Evolutionary conservation across 208 protist genomes (phyloP).

Genomic region (Crithidia sp.): DNA sequence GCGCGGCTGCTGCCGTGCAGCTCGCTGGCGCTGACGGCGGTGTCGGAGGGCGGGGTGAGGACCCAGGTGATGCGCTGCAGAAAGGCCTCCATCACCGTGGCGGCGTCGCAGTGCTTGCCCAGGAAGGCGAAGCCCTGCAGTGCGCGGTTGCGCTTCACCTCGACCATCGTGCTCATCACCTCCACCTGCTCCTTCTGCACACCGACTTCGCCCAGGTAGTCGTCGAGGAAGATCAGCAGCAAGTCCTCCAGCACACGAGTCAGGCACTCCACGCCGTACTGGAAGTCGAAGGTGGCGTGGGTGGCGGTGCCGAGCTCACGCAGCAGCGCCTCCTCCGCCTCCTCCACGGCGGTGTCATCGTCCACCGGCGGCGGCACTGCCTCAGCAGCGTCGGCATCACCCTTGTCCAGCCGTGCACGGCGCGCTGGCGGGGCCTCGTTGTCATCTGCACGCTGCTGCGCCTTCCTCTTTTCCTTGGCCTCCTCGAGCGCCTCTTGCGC

Average conservation of each 20-base stretch:
- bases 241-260: conserved; percentile 74
- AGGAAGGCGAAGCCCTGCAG: conserved; percentile 89
- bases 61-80: conserved; percentile 86
- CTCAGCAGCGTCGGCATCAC: not conserved
- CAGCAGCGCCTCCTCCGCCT: conserved; percentile 53
- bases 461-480: conserved; percentile 19
- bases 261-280: conserved; percentile 71
- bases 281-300: conserved; percentile 60
- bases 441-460: conserved; percentile 5
- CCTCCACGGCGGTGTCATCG: conserved; percentile 42
- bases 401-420: conserved; percentile 17
- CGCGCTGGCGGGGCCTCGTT: conserved; percentile 5
- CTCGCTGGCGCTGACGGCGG: conserved; percentile 28
- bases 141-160: conserved; percentile 87
- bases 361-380: conserved; percentile 7
- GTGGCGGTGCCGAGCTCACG: conserved; percentile 30
- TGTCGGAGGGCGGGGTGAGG: conserved; percentile 76
- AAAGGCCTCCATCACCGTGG: conserved; percentile 75
- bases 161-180: conserved; percentile 91
- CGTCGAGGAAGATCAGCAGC: conserved; percentile 87
- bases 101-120: conserved; percentile 73
- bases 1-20: conserved; percentile 73
- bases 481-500: conserved; percentile 41
- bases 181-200: conserved; percentile 91
- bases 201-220: conserved; percentile 91